Evolutionary conservation across 768 basidiomycete genomes (phyloP), one percentile per base, ranked within the genome.

Genomic region (Hemileccinum rubropunctum): DNA sequence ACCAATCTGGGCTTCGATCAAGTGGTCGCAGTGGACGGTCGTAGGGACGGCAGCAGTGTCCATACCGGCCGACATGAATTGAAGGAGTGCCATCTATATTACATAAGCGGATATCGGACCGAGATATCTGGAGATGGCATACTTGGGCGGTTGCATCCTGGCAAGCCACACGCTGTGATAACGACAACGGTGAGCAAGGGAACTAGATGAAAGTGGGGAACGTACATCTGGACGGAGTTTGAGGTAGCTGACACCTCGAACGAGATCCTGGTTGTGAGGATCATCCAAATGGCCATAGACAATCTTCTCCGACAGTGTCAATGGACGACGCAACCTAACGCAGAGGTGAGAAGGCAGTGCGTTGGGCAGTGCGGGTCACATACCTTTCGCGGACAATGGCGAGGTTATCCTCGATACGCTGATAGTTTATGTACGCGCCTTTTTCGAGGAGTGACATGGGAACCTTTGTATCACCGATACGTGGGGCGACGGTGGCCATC

Each of bases 41-140:
- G 95, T 95, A 30, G 95, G 95, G 56, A 98, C 95, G 40, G 95
- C 95, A 35, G 91, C 92, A 40, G 93, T 95, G 68, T 91, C 91
- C 82, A 99, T 94, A 56, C 95, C 95, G 15, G 97, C 94, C 45
- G 97, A 98, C 97, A 99, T 99, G 83, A 99, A 99, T 79, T 99
- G 97, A 58, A 99, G 81, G 49, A 99, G 82, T 17, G 97, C 97
- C 97, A 99, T 99, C 91, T 98, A 69, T 0, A 50, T 67, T 57
- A 71, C 63, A 62, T 71, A 57, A 68, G 59, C 42, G 15, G 28
- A n/a, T 15, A 43, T 43, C 37, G 30, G 30, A 48, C 32, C 23
- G 53, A 60, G 57, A 60, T 50, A 59, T 53, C 47, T 36, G 26
- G n/a, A 45, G 56, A 20, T 33, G 52, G 56, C 72, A 32, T 56